Evolutionary conservation across 2,329 filamentous ascomycete genomes (phyloP).

Genomic region (Ophiosphaerella narmari): DNA sequence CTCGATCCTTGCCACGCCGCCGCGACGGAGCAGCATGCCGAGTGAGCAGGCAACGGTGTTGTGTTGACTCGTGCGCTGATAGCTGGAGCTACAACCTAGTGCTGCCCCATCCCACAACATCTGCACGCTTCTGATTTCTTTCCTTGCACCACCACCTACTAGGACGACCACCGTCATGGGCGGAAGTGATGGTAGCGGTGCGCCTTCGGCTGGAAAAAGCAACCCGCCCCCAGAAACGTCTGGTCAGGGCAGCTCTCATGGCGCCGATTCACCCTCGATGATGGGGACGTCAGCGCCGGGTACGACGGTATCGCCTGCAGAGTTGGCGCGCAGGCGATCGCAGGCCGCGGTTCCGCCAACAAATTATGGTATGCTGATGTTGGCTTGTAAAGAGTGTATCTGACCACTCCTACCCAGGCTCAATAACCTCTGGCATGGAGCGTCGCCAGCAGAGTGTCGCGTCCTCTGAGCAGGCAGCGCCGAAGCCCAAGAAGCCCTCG

Average conservation of each 20-base stretch:
- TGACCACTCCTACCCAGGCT: slow-evolving; percentile 29
- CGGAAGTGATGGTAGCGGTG: slow-evolving; percentile 33
- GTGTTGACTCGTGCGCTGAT: slow-evolving; percentile 18
- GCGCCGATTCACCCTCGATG: slow-evolving; percentile 26
- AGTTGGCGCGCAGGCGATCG: slow-evolving; percentile 37
- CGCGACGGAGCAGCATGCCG: slow-evolving; percentile 7
- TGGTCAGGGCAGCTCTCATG: slow-evolving; percentile 33
- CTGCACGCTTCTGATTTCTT: background rate
- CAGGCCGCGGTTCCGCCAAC: slow-evolving; percentile 32
- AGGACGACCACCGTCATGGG: slow-evolving; percentile 28
- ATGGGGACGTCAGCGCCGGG: slow-evolving; percentile 18
- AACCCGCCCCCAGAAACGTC: slow-evolving; percentile 28
- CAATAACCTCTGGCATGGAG: slow-evolving; percentile 41
- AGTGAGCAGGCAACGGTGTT: slow-evolving; percentile 5
- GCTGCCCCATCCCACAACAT: slow-evolving; percentile 7
- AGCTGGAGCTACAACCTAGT: slow-evolving; percentile 7
- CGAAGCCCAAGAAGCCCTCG: slow-evolving; percentile 68
- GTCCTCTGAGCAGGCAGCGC: slow-evolving; percentile 23
- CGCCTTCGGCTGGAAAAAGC: slow-evolving; percentile 28
- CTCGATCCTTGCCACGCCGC: slow-evolving; percentile 6
- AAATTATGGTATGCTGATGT: slow-evolving; percentile 39
- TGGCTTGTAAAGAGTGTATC: slow-evolving; percentile 1
- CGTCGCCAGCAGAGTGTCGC: slow-evolving; percentile 30
- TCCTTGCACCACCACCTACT: slow-evolving; percentile 8
- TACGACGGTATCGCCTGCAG: slow-evolving; percentile 8